These are phyloP conservation scores for Daldinia childiae DNA, from an alignment of 495 filamentous ascomycete species.

Conservation along the genomic window DNA sequence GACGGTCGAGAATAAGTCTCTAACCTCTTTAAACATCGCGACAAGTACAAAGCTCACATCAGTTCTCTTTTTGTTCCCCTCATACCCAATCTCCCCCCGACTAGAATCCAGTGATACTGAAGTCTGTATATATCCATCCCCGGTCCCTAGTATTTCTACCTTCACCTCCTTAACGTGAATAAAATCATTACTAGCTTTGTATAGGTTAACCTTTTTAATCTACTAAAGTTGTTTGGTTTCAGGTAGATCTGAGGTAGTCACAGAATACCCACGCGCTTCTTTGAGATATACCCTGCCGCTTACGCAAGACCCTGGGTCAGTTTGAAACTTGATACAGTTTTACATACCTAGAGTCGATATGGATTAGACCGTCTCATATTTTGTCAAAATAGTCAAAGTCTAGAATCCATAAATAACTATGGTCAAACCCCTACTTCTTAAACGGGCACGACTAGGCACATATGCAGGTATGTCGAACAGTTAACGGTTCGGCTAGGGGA, in stretches of 20 bases:
- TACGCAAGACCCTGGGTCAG: background rate
- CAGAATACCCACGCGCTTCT: background rate
- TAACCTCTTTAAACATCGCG: background rate
- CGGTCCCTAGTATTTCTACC: background rate
- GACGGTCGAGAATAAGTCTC: background rate
- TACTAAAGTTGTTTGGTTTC: background rate
- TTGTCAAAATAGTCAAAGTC: background rate
- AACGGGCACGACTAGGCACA: background rate
- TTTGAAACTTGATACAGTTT: background rate
- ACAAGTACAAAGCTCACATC: background rate
- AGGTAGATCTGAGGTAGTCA: background rate
- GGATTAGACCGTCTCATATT: background rate
- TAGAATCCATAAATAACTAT: background rate
- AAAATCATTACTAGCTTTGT: background rate
- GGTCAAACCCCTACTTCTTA: background rate
- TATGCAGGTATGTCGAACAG: background rate
- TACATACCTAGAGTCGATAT: background rate
- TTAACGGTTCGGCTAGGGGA: background rate
- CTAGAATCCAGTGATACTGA: background rate
- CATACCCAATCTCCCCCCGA: background rate
- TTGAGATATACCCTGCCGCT: background rate
- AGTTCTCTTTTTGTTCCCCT: background rate
- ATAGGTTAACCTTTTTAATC: no score
- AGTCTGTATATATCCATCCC: background rate
- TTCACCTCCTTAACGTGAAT: background rate